Conservation (phyloP, 345 rosid genomes). For the Arabidopsis suecica region DNA sequence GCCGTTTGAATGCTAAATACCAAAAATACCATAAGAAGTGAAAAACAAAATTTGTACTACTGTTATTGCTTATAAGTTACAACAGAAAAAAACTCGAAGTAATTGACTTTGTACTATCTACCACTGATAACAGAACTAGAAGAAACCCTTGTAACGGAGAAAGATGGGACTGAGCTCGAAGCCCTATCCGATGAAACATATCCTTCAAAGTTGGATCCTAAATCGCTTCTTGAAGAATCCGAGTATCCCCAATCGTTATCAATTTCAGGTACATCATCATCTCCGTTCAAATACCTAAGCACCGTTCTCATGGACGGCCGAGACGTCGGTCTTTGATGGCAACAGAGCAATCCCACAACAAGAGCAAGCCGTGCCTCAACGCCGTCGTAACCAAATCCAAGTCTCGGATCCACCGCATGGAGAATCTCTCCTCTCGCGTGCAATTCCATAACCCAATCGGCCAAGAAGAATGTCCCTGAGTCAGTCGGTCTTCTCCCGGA, state of each 20-base stretch:
- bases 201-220: constrained; percentile 34
- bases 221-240: constrained; percentile 28
- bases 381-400: constrained; percentile 43
- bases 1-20: background rate
- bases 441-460: constrained; percentile 43
- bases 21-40: background rate
- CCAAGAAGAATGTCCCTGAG: constrained; percentile 41
- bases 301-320: constrained; percentile 71
- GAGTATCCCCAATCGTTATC: constrained; percentile 36
- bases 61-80: background rate
- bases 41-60: background rate
- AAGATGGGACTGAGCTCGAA: constrained; percentile 37
- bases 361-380: constrained; percentile 59
- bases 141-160: constrained; percentile 46
- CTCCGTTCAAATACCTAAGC: constrained; percentile 57
- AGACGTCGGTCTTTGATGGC: constrained; percentile 48
- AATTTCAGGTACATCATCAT: constrained; percentile 51
- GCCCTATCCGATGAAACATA: constrained; percentile 37
- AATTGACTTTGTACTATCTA: constrained; percentile 42
- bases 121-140: constrained; percentile 46
- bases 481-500: constrained; percentile 46
- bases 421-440: constrained; percentile 41
- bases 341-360: constrained; percentile 59
- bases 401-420: constrained; percentile 54
- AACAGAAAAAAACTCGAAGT: background rate